These are phyloP conservation scores for Pythium scleroteichum DNA, from an alignment of 352 stramenopile species.

Conservation along the genomic window DNA sequence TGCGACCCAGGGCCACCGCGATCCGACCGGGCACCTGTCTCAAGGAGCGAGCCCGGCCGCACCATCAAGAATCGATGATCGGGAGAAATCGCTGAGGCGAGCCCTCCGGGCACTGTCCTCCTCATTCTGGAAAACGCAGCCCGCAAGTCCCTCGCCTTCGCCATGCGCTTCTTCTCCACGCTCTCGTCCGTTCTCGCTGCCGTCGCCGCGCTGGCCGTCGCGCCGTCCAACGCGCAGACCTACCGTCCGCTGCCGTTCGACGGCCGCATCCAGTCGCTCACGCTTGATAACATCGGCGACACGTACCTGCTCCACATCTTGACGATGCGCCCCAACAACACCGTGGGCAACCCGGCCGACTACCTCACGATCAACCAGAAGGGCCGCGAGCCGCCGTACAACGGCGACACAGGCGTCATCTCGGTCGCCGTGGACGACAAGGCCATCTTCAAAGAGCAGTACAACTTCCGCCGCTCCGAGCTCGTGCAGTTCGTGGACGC, in stretches of 20 bases:
- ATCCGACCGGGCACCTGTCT: too few relatives aligned
- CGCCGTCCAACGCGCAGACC: neutral
- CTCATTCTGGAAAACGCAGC: neutral
- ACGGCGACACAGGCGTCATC: conserved; percentile 33
- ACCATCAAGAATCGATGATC: too few relatives aligned
- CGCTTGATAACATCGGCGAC: conserved; percentile 5
- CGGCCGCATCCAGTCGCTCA: conserved; percentile 17
- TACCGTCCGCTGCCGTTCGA: conserved; percentile 10
- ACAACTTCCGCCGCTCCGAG: conserved; percentile 34
- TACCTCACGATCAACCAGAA: conserved; percentile 32
- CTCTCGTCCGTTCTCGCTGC: neutral
- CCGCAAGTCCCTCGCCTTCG: neutral
- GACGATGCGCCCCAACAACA: conserved; percentile 31
- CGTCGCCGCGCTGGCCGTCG: neutral
- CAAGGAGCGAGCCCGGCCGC: too few relatives aligned
- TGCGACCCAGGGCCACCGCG: too few relatives aligned
- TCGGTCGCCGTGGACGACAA: conserved; percentile 35
- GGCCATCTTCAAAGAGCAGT: conserved; percentile 30
- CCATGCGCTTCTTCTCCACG: neutral
- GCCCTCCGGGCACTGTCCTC: too few relatives aligned
- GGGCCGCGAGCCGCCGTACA: conserved; percentile 33
- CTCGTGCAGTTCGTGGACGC: conserved; percentile 35
- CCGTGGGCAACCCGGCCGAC: conserved; percentile 30
- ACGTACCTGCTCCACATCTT: conserved; percentile 22
- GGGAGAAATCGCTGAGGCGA: too few relatives aligned